Conservation (phyloP, 768 basidiomycete species). For the Saitozyma podzolica region DNA sequence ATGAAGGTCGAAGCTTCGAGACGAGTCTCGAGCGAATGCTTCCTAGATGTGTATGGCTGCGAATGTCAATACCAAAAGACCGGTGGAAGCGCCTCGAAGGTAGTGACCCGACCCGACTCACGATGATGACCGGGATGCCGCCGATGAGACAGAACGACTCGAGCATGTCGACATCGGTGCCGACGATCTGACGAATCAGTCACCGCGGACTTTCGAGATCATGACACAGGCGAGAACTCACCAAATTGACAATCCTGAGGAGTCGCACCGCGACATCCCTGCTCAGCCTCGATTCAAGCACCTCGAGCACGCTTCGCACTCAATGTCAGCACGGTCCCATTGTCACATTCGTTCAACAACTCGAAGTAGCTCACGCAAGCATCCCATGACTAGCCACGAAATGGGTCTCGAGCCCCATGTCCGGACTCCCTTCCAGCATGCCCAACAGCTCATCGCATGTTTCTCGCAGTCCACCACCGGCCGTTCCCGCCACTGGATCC, state of each 20-base stretch:
- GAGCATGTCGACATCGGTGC: constrained; percentile 74
- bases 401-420: constrained; percentile 76
- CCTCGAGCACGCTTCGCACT: constrained; percentile 67
- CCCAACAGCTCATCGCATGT: constrained; percentile 83
- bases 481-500: constrained; percentile 77
- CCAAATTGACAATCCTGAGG: constrained; percentile 85
- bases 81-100: too few species aligned
- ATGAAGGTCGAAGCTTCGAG: constrained; percentile 96
- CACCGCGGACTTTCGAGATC: neutral
- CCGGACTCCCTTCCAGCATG: constrained; percentile 71
- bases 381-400: constrained; percentile 91
- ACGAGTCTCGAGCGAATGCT: constrained; percentile 87
- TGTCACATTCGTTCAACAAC: neutral
- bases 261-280: constrained; percentile 82
- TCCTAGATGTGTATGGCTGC: constrained; percentile 85
- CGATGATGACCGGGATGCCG: constrained; percentile 94
- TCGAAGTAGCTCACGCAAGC: constrained; percentile 60
- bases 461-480: constrained; percentile 72
- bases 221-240: constrained; percentile 52
- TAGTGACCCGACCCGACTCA: constrained; percentile 13
- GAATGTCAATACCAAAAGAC: neutral
- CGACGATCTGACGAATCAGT: constrained; percentile 55
- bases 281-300: constrained; percentile 81
- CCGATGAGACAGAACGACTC: constrained; percentile 88
- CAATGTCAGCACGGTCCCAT: neutral